phyloP scores from a whole-genome alignment of 495 filamentous ascomycete genomes.

The Penicillium atrosanguineum region DNA sequence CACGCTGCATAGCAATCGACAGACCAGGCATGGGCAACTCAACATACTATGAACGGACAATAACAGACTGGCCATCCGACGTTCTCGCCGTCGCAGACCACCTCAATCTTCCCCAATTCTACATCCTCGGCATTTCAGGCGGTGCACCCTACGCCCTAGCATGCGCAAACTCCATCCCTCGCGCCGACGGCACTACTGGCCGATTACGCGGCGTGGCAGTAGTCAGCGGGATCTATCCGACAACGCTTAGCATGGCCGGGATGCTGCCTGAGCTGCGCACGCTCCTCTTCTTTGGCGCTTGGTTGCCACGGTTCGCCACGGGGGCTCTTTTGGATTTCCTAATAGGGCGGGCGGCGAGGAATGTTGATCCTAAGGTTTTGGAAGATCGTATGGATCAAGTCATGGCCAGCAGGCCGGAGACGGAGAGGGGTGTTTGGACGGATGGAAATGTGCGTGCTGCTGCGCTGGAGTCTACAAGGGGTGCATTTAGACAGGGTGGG shows the following conservation, averaged over 20 bases:
- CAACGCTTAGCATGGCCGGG: not conserved
- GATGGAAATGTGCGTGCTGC: not conserved
- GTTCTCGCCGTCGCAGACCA: slow-evolving; percentile 11
- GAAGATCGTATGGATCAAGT: slow-evolving; percentile 1
- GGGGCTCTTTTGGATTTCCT: slow-evolving; percentile 1
- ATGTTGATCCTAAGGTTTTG: slow-evolving; percentile 2
- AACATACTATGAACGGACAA: slow-evolving; percentile 1
- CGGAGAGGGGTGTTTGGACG: not conserved
- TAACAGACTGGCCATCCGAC: slow-evolving; percentile 12
- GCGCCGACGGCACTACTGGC: not conserved
- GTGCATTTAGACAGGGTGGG: slow-evolving; percentile 8
- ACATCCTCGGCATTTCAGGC: slow-evolving; percentile 10
- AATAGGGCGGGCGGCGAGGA: slow-evolving; percentile 1
- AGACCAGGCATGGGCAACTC: slow-evolving; percentile 10
- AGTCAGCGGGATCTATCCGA: slow-evolving; percentile 5
- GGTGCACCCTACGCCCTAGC: slow-evolving; percentile 11
- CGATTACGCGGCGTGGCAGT: slow-evolving; percentile 6
- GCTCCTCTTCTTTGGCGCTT: slow-evolving; percentile 1
- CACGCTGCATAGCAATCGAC: slow-evolving; percentile 5
- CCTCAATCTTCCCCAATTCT: slow-evolving; percentile 5
- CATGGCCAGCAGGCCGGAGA: not conserved
- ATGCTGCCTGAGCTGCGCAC: slow-evolving; percentile 5
- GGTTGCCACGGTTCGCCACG: slow-evolving; percentile 7
- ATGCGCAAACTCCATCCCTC: slow-evolving; percentile 5
- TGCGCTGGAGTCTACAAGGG: not conserved